Base-by-base conservation (phyloP, 441 rosid species). In the Lepidium campestre region DNA sequence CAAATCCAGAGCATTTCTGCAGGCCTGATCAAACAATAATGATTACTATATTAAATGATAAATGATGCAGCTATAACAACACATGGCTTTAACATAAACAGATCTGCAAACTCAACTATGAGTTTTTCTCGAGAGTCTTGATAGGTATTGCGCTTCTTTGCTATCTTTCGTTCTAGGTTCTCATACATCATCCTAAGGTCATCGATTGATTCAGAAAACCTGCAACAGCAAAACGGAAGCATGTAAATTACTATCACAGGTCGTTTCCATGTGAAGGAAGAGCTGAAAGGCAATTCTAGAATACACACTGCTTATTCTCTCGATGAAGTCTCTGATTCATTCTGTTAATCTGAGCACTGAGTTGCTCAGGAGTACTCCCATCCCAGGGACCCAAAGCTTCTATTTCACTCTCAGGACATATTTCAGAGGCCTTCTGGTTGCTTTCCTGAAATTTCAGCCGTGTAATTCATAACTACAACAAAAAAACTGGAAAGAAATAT, bases 321-420 rank as follows among this genome's bases (percentile, higher is more conserved):
- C 75, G 86, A 75, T 82, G 72, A 80, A 94, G 93, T 66, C 97
- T 85, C 75, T 82, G 85, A 65, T 70, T 88, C 82, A 86, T 72
- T 79, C 75, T 84, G 68, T 70, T 82, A 49, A 86, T 75, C 63
- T 81, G 88, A 53, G 96, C 87, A 56, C 92, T 90, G 31, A 94
- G 89, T 71, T 94, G 89, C 79, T 91, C 99, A 29, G 97, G 89
- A 25, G 85, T 83, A 74, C 89, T 77, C 46, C 88, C 94, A 66
- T 88, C 97, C 82, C 82, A 80, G 68, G 78, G 88, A 67, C 90
- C 98, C 65, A 88, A 77, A 78, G 87, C 85, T 83, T 89, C 71
- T 61, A 88, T 79, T 69, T 91, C 99, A 81, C 79, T 79, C 83
- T 86, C 99, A n/a, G 88, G 90, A 79, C 96, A 91, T 71, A 94